These are phyloP conservation scores for Leccinum griseonigrum DNA, from an alignment of 1,284 basidiomycete species.

Conservation along the genomic window DNA sequence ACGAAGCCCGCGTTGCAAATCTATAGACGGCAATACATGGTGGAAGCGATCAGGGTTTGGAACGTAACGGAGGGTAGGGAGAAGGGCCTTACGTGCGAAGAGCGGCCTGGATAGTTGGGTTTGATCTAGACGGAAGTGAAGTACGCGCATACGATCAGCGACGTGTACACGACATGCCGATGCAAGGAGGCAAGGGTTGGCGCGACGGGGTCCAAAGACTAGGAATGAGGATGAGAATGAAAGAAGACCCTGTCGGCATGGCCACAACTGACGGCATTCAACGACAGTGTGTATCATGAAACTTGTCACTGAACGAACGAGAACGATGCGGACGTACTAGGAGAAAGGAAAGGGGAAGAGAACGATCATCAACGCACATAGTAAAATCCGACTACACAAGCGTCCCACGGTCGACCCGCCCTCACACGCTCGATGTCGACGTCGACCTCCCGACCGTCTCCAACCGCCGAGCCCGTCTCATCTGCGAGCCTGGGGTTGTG, in stretches of 20 bases:
- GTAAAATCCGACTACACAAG: constrained; percentile 77
- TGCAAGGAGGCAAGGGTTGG: background rate
- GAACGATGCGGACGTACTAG: background rate
- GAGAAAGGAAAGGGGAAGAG: background rate
- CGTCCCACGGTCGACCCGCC: constrained; percentile 57
- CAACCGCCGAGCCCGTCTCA: background rate
- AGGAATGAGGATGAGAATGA: background rate
- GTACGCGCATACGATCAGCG: constrained; percentile 11
- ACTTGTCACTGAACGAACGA: background rate
- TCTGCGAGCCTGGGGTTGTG: background rate
- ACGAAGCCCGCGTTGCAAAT: constrained; percentile 92
- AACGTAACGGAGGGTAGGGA: background rate
- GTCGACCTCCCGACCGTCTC: constrained; percentile 22
- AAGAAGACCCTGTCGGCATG: constrained; percentile 1
- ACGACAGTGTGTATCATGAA: background rate
- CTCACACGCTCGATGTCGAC: constrained; percentile 44
- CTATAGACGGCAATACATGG: constrained; percentile 35
- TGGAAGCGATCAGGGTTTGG: background rate
- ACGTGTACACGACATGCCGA: background rate
- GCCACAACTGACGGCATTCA: background rate
- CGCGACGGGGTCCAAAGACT: background rate
- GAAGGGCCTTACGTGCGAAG: constrained; percentile 71
- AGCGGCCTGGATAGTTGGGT: constrained; percentile 91
- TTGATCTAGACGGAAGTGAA: constrained; percentile 53
- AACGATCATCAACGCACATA: constrained; percentile 52